These are phyloP conservation scores for Trichoderma aggressivum DNA, from an alignment of 2,329 filamentous ascomycete species.

Conservation along the genomic window DNA sequence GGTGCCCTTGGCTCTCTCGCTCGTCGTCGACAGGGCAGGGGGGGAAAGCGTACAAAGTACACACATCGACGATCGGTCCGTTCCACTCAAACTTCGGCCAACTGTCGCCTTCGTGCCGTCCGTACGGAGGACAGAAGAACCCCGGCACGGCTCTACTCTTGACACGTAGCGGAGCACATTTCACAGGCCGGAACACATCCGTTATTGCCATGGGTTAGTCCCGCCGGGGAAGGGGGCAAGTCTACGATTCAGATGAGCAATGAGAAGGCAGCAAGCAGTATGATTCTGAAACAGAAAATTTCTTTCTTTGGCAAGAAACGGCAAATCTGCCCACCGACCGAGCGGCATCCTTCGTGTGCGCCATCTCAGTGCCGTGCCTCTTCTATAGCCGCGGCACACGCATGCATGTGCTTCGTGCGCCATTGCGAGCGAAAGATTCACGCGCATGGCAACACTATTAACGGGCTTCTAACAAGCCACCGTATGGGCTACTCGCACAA, in stretches of 20 bases:
- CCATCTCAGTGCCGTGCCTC: neutral
- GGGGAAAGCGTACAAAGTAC: neutral
- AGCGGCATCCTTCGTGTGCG: neutral
- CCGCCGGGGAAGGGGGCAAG: neutral
- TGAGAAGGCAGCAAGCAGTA: neutral
- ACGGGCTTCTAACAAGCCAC: neutral
- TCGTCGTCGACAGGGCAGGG: neutral
- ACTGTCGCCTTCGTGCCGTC: constrained; percentile 15
- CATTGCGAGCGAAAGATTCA: neutral
- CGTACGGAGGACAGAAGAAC: neutral
- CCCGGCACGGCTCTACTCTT: constrained; percentile 14
- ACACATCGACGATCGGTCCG: constrained; percentile 13
- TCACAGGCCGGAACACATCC: constrained; percentile 9
- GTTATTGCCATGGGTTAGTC: neutral
- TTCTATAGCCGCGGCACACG: neutral
- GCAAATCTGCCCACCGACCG: neutral
- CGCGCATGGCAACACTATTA: neutral
- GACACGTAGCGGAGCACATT: constrained; percentile 13
- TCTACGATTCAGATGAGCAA: neutral
- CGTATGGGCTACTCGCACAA: neutral
- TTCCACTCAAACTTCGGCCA: constrained; percentile 17
- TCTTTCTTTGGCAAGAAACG: neutral
- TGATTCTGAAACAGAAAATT: neutral
- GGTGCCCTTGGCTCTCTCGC: neutral
- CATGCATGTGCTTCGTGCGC: neutral